Base-by-base conservation (phyloP, 208 protist species). In the Leishmania guyanensis region DNA sequence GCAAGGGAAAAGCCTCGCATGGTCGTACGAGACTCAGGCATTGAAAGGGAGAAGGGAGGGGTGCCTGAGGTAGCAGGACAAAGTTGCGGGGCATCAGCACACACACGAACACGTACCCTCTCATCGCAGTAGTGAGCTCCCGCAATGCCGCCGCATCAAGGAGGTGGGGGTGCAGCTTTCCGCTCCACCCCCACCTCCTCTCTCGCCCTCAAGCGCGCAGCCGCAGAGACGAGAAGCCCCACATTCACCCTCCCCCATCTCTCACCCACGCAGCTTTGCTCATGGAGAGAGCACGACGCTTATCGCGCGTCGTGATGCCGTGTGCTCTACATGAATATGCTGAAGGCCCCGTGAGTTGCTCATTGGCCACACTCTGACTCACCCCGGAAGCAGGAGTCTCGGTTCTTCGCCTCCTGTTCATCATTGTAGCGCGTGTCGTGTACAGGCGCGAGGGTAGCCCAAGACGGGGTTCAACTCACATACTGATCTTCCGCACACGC, bases 391-490 rank as follows among this genome's bases (percentile, higher is more conserved):
- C 33, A 51, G 16, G 1, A 17, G 8, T 48, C n/a, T 46, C n/a
- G 46, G 10, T 76, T n/a, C 29, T 60, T 10, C 2, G 3, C n/a
- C 48, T 3, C n/a, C 71, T 12, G 16, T 16, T 60, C 77, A 77
- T 29, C 62, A n/a, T 66, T 66, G 29, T 20, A 66, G 62, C 26
- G 20, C 48, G 39, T 86, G 78, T 48, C 56, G 17, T 5, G 81
- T 82, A 81, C 93, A 97, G 14, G 91, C 90, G 26, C 78, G 76
- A 1, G 93, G 93, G 78, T 97, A 97, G 22, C 93, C 93, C 4
- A 80, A 53, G 39, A 93, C 85, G 12, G 75, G 65, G 10, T 74
- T 83, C 60, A 78, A 79, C 3, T 79, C 85, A 62, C 93, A 97
- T 76, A 73, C 81, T 14, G 79, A 75, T 26, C 78, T 85, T 1